These are phyloP conservation scores for Candida fluviatilis DNA, from an alignment of 805 yeast species.

Conservation along the genomic window DNA sequence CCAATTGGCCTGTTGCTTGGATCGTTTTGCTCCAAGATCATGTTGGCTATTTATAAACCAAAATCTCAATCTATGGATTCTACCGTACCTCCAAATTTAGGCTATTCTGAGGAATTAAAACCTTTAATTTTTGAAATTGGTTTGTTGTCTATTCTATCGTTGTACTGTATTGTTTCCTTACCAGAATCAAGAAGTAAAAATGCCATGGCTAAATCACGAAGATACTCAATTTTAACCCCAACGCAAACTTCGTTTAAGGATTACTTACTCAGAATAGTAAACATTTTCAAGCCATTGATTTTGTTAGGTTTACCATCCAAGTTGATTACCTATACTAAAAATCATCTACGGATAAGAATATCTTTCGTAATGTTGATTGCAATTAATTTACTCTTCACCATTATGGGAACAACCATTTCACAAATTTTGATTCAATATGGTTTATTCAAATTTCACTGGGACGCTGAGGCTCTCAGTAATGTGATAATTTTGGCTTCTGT, in stretches of 20 bases:
- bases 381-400: slow-evolving; percentile 30
- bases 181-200: slow-evolving; percentile 58
- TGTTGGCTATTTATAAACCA: neutral
- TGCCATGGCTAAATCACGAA: slow-evolving; percentile 37
- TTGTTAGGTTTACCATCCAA: slow-evolving; percentile 48
- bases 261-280: slow-evolving; percentile 6
- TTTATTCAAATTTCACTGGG: slow-evolving; percentile 49
- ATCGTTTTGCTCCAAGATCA: slow-evolving; percentile 34
- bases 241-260: neutral
- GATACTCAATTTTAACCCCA: slow-evolving; percentile 6
- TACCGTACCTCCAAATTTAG: neutral
- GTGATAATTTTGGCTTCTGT: slow-evolving; percentile 41
- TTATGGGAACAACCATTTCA: slow-evolving; percentile 32
- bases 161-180: slow-evolving; percentile 26
- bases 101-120: slow-evolving; percentile 5
- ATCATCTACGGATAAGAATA: slow-evolving; percentile 14
- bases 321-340: slow-evolving; percentile 10
- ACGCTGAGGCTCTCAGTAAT: slow-evolving; percentile 47
- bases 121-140: slow-evolving; percentile 26
- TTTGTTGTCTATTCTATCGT: slow-evolving; percentile 23
- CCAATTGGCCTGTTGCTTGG: slow-evolving; percentile 57
- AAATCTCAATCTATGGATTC: neutral
- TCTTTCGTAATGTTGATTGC: slow-evolving; percentile 41
- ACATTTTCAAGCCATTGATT: slow-evolving; percentile 41
- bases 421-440: slow-evolving; percentile 46